Percentiles rank a stretch among this genome's conserved stretches.
Evolutionary conservation across 192 early-diverging fungal genomes (phyloP).

Genomic region (Coemansia javaensis): DNA sequence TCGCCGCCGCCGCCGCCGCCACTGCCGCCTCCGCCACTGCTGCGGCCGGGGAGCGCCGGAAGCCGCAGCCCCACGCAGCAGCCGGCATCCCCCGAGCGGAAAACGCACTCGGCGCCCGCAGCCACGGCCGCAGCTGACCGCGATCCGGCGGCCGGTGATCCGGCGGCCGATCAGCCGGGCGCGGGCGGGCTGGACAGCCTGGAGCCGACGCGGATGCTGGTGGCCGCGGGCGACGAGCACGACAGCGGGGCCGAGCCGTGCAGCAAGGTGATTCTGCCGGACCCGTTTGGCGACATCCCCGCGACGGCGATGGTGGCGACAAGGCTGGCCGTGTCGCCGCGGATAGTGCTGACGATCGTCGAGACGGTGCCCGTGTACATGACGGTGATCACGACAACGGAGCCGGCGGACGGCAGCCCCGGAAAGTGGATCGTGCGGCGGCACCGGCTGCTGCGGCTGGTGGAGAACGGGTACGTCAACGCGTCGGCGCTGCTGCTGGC

Average conservation of each 20-base stretch:
- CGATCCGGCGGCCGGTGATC: too few relatives aligned
- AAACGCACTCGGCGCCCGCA: not conserved
- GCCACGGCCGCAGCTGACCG: not conserved
- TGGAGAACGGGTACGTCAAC: slow-evolving; percentile 84
- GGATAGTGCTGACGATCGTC: slow-evolving; percentile 47
- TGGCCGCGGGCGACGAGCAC: slow-evolving; percentile 30
- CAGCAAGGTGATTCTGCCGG: slow-evolving; percentile 36
- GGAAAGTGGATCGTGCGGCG: slow-evolving; percentile 50
- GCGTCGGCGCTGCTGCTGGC: slow-evolving; percentile 78
- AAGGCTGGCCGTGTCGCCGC: slow-evolving; percentile 38
- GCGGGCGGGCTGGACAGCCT: slow-evolving; percentile 33
- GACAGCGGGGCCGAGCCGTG: slow-evolving; percentile 11
- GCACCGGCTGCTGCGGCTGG: slow-evolving; percentile 69
- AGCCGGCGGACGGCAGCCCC: slow-evolving; percentile 26
- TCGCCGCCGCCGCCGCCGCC: not conserved
- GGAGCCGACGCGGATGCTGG: slow-evolving; percentile 31
- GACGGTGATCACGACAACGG: slow-evolving; percentile 47
- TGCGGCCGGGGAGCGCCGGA: not conserved
- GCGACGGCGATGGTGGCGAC: slow-evolving; percentile 46
- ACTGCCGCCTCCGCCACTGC: not conserved
- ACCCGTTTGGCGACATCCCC: slow-evolving; percentile 43
- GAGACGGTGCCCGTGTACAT: slow-evolving; percentile 51
- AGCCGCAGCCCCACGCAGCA: not conserved
- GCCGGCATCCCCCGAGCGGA: not conserved
- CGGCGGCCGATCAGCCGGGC: too few relatives aligned